Evolutionary conservation across 2,329 filamentous ascomycete species (phyloP).

Genomic region (Immersiporthe knoxdaviesiana): DNA sequence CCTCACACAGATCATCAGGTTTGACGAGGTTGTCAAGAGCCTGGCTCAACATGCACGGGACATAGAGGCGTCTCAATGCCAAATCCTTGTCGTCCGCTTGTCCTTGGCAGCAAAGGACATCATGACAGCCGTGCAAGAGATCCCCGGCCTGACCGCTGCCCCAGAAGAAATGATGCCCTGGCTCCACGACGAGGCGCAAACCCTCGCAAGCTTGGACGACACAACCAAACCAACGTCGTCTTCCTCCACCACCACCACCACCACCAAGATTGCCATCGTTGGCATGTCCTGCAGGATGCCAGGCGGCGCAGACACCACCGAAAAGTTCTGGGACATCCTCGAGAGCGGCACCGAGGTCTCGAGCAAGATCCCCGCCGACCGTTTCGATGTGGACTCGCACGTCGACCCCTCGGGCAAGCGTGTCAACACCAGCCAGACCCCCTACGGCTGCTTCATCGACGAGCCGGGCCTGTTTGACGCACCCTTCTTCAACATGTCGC

Average conservation of each 20-base stretch:
- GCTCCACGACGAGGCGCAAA: slow-evolving; percentile 22
- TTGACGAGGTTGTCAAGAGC: slow-evolving; percentile 37
- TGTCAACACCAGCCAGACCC: slow-evolving; percentile 55
- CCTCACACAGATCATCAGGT: slow-evolving; percentile 37
- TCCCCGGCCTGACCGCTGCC: neutral
- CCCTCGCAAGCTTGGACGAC: slow-evolving; percentile 8
- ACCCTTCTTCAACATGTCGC: slow-evolving; percentile 74
- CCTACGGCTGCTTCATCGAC: slow-evolving; percentile 57
- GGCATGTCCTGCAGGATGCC: slow-evolving; percentile 68
- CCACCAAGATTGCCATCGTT: slow-evolving; percentile 67
- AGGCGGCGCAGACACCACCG: slow-evolving; percentile 58
- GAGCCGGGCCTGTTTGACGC: slow-evolving; percentile 67
- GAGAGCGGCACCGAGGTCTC: slow-evolving; percentile 66
- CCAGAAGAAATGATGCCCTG: slow-evolving; percentile 34
- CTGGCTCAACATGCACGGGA: slow-evolving; percentile 20
- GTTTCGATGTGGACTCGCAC: slow-evolving; percentile 41
- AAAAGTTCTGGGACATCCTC: slow-evolving; percentile 66
- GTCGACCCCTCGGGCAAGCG: slow-evolving; percentile 64
- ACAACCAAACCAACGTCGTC: too few species aligned
- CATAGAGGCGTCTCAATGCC: slow-evolving; percentile 26
- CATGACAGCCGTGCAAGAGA: slow-evolving; percentile 27
- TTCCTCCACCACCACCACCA: slow-evolving; percentile 45
- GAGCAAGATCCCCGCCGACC: slow-evolving; percentile 56
- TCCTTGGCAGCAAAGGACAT: slow-evolving; percentile 37
- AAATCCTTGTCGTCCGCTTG: slow-evolving; percentile 35